A percentile compares a stretch with the other conserved stretches of the same genome.
Evolutionary conservation across 371 early-diverging fungal genomes (phyloP).

Genomic region (Mucor saturninus): DNA sequence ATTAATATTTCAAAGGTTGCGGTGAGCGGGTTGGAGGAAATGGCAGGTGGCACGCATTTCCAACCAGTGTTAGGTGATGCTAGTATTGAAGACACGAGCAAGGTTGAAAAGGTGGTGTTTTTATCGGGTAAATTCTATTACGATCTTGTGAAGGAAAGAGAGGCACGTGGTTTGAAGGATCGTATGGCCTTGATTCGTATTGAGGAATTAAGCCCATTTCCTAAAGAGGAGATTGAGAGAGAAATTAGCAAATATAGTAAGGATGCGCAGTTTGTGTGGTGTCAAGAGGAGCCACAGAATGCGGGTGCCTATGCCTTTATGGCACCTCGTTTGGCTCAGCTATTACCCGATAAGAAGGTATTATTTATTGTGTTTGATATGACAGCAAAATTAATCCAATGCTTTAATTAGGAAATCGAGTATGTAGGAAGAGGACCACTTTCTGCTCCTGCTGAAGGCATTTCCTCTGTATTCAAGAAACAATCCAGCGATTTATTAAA

Average conservation of each 20-base stretch:
- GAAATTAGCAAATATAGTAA: slow-evolving; percentile 69
- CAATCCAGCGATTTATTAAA: slow-evolving; percentile 42
- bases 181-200: slow-evolving; percentile 85
- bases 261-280: slow-evolving; percentile 83
- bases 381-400: too few species aligned
- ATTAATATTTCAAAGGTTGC: slow-evolving; percentile 56
- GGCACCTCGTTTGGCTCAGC: slow-evolving; percentile 80
- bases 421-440: slow-evolving; percentile 78
- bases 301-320: slow-evolving; percentile 89
- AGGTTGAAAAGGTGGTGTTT: slow-evolving; percentile 80
- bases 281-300: slow-evolving; percentile 96
- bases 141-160: slow-evolving; percentile 82
- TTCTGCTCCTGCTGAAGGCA: slow-evolving; percentile 81
- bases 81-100: slow-evolving; percentile 36
- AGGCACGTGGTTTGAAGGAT: slow-evolving; percentile 63
- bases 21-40: slow-evolving; percentile 77
- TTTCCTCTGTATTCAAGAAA: slow-evolving; percentile 39
- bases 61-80: slow-evolving; percentile 79
- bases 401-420: slow-evolving; percentile 37
- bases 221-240: slow-evolving; percentile 67
- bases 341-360: slow-evolving; percentile 60
- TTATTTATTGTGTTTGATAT: too few species aligned
- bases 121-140: slow-evolving; percentile 93
- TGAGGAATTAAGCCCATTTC: slow-evolving; percentile 96
- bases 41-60: slow-evolving; percentile 85